Base-by-base conservation (phyloP, 768 basidiomycete species). In the Calocybe indica region DNA sequence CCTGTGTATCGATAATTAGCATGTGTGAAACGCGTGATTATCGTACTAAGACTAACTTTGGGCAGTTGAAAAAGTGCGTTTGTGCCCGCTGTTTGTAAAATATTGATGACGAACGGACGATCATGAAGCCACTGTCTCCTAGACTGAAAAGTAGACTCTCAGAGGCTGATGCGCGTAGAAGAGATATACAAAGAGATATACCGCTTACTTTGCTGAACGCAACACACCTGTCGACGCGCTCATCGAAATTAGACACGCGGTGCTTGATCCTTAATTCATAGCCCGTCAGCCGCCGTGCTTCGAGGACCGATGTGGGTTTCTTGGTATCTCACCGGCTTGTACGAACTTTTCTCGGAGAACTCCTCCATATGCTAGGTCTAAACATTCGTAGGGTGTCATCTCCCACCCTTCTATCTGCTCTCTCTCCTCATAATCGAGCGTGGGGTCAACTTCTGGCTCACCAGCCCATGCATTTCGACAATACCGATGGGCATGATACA, bases 401-500 rank as follows among this genome's bases (percentile, higher is more conserved):
- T 90, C 87, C 78, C 82, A 82, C n/a, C 88, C 88, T 51, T 83
- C 84, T 28, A 82, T 71, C 45, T 76, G 71, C 54, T 83, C 78
- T 6, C 75, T 71, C 46, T 80, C 80, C 50, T 83, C 81, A 49
- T 86, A 82, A 45, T 86, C 84, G 58, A 85, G 74, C 9, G 78
- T 87, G 1, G 88, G 85, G 57, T 89, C 88, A 13, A 82, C 79
- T 59, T 90, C 88, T 5, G 88, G 88, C 57, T 91, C 88, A 14
- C 88, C 88, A 5, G 84, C 79, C 88, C 88, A 90, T 14, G 84
- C 84, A 51, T 71, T 76, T 51, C 75, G 74, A 8, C 83, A 79
- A 60, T 84, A 87, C 40, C 79, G 76, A 61, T 85, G 79, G 2
- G 88, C 82, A 63, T 88, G 83, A 64, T 84, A 93, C 88, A 94